Percentiles rank a stretch among this genome's conserved stretches.
phyloP scores from a whole-genome alignment of 345 rosid species.

The Pistacia atlantica region DNA sequence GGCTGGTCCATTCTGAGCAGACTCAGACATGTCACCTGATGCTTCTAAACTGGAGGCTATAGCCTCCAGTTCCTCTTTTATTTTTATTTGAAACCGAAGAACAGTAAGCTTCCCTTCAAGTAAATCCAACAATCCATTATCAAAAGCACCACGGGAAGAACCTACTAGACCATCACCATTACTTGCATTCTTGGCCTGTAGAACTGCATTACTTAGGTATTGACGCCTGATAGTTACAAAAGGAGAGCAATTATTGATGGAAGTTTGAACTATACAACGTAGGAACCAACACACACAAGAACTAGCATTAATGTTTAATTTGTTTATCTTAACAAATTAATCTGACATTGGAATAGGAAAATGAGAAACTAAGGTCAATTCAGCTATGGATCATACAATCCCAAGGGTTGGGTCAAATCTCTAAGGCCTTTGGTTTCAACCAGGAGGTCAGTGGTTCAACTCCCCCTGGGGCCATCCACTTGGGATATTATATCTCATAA shows the following conservation, averaged over 20 bases:
- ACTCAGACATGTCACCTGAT: slow-evolving; percentile 53
- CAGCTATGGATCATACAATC: not conserved
- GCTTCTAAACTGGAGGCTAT: slow-evolving; percentile 60
- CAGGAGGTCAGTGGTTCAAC: not conserved
- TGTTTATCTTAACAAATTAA: slow-evolving; percentile 10
- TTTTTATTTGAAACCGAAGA: slow-evolving; percentile 87
- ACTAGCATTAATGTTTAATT: not conserved
- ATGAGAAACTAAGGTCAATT: not conserved
- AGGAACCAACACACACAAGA: slow-evolving; percentile 18
- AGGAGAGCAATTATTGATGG: slow-evolving; percentile 27
- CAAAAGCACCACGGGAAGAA: slow-evolving; percentile 53
- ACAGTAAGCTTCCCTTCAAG: slow-evolving; percentile 96
- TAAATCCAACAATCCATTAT: slow-evolving; percentile 84
- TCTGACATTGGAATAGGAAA: not conserved
- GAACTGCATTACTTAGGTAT: slow-evolving; percentile 86
- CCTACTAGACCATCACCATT: slow-evolving; percentile 57
- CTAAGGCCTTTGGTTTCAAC: not conserved
- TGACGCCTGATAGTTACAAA: slow-evolving; percentile 64
- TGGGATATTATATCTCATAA: not conserved
- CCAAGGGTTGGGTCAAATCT: not conserved
- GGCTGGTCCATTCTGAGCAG: slow-evolving; percentile 49
- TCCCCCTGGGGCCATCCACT: not conserved
- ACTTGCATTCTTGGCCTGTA: slow-evolving; percentile 93
- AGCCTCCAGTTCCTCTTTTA: slow-evolving; percentile 80
- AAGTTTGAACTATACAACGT: not conserved